A percentile compares a stretch with the other conserved stretches of the same genome.
These are phyloP conservation scores for Chrysanthemum makinoi DNA, from an alignment of 129 eudicot genomes.

Conservation along the genomic window DNA sequence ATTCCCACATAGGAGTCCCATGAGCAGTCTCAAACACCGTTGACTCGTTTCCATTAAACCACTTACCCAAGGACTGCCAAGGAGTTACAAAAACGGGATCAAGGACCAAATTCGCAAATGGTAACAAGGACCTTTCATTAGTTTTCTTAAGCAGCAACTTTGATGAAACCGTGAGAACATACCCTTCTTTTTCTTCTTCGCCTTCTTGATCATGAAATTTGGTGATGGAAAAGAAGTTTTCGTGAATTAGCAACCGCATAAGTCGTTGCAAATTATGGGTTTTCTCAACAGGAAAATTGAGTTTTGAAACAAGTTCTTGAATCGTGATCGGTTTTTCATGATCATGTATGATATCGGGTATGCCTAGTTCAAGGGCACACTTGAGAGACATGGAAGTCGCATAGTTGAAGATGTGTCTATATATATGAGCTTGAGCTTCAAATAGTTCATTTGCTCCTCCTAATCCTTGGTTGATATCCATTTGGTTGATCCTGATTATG, in stretches of 20 bases:
- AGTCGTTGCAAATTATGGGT: conserved; percentile 25
- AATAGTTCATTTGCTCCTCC: conserved; percentile 30
- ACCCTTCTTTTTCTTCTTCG: conserved; percentile 18
- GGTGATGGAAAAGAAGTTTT: conserved; percentile 25
- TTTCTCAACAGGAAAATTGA: conserved; percentile 23
- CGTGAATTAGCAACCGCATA: conserved; percentile 36
- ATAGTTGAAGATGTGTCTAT: conserved; percentile 28
- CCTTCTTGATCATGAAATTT: conserved; percentile 16
- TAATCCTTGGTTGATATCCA: conserved; percentile 23
- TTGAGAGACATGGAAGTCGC: conserved; percentile 36
- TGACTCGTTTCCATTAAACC: conserved; percentile 25
- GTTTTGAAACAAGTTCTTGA: conserved; percentile 23
- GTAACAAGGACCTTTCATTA: conserved; percentile 14
- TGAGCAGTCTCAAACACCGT: conserved; percentile 32
- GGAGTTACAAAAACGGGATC: conserved; percentile 24
- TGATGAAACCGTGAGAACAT: conserved; percentile 30
- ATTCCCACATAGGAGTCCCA: conserved; percentile 28
- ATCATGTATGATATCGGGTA: conserved; percentile 38
- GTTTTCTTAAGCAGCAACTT: conserved; percentile 30
- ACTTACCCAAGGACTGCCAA: conserved; percentile 23
- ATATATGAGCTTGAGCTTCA: conserved; percentile 48
- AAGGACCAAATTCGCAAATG: conserved; percentile 7
- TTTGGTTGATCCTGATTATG: neutral
- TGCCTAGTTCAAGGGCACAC: conserved; percentile 48
- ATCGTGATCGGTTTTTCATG: conserved; percentile 34